Evolutionary conservation across 73 alveolate genomes (phyloP), one percentile per base, ranked within the genome.

Genomic region (Paramecium pentaurelia): DNA sequence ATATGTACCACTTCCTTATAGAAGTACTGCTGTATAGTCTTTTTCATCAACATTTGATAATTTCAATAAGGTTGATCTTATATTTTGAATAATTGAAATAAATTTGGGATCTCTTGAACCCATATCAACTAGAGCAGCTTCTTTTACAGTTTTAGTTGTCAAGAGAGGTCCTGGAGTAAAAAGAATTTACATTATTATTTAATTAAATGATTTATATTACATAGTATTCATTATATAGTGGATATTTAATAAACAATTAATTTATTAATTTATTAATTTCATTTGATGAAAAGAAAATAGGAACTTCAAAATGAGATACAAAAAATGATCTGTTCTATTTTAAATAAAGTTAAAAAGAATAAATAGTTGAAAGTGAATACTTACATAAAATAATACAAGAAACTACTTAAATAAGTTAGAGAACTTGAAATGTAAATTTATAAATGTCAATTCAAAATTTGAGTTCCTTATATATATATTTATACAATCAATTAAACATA

Each of bases 91-190:
- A 37, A 89, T 89, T 25, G 42, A 32, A 36, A 93, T 73, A 80
- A 94, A 94, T 47, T 80, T 73, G 22, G 95, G 94, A 40, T 94
- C 97, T 22, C 97, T 86, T 5, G 97, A 94, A 47, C 97, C 97
- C 71, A 60, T 86, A 47, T 94, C 97, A 30, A 71, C 60, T 12
- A 87, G 34, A 92, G 86, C 70, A 27, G 96, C 90, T 18, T 71
- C 93, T 88, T 94, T 94, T 8, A 94, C 97, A 8, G 87, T 47
- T 32, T 36, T 38, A 42, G 95, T 16, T 8, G 97, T 94, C 22
- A 93, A 60, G 10, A 93, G 77, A 45, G 97, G 97, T 11, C 97
- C 97, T 32, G 97, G 97, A 54, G 97, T 94, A 86, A 93, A 94
- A 6, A 94, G 92, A 80, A 80, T 80, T 80, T 42, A 80, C 45